Evolutionary conservation across 1,284 basidiomycete species (phyloP).

Genomic region (Boletus calvinii): DNA sequence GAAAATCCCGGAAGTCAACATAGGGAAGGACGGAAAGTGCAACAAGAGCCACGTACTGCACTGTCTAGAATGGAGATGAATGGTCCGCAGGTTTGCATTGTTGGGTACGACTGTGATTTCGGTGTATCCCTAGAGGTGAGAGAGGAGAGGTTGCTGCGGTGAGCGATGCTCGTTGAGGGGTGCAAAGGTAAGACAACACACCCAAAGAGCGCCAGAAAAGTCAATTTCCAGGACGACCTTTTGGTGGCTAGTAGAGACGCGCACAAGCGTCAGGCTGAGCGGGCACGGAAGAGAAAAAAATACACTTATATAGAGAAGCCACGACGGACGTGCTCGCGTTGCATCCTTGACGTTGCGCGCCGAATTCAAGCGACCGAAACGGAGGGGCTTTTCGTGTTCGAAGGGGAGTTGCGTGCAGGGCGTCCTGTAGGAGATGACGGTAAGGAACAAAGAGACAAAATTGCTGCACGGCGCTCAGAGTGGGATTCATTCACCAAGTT

Average conservation of each 20-base stretch:
- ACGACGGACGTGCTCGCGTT: conserved; percentile 73
- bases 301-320: conserved; percentile 81
- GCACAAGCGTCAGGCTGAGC: conserved; percentile 45
- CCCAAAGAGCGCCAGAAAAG: conserved; percentile 79
- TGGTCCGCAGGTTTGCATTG: conserved; percentile 70
- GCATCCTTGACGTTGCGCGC: conserved; percentile 43
- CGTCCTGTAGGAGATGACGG: conserved; percentile 1
- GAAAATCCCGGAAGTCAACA: conserved; percentile 21
- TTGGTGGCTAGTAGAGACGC: conserved; percentile 84
- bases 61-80: conserved; percentile 85
- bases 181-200: conserved; percentile 33
- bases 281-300: conserved; percentile 21
- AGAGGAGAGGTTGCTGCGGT: conserved; percentile 14
- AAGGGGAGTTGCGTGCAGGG: background rate
- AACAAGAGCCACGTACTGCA: conserved; percentile 58
- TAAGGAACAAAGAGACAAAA: conserved; percentile 7
- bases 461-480: conserved; percentile 13
- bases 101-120: conserved; percentile 86
- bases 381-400: background rate
- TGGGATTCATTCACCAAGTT: conserved; percentile 25
- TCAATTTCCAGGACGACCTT: conserved; percentile 89
- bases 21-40: background rate
- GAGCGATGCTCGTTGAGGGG: conserved; percentile 18
- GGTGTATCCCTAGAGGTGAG: conserved; percentile 72
- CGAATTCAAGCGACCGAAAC: conserved; percentile 1